Percentiles rank a stretch among this genome's conserved stretches.
These are phyloP conservation scores for Favolaschia claudopus DNA, from an alignment of 768 basidiomycete species.

Conservation along the genomic window DNA sequence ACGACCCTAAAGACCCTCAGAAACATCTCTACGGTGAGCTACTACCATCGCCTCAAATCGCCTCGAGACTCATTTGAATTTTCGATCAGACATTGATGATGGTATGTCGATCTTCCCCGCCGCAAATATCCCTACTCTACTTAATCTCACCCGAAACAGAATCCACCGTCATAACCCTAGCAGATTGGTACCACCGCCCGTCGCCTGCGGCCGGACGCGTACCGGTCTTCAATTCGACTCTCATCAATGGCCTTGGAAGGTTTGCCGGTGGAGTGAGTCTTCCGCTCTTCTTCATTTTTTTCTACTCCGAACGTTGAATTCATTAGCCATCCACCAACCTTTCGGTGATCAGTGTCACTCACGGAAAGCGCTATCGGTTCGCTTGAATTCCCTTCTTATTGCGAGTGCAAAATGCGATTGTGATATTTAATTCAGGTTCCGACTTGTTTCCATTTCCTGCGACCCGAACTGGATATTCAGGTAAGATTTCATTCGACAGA, in stretches of 20 bases:
- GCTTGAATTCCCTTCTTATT: background rate
- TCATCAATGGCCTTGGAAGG: conserved; percentile 3
- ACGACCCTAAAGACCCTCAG: conserved; percentile 9
- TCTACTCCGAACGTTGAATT: conserved; percentile 24
- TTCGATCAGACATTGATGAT: conserved; percentile 2
- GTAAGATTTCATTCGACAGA: background rate
- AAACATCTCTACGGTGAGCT: conserved; percentile 4
- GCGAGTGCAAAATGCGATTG: background rate
- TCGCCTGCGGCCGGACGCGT: background rate
- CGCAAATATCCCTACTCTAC: background rate
- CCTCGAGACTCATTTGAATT: background rate
- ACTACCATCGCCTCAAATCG: background rate
- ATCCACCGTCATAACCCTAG: conserved; percentile 43
- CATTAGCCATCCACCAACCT: background rate
- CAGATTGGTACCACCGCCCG: conserved; percentile 42
- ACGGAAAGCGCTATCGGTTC: conserved; percentile 9
- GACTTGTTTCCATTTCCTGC: conserved; percentile 60
- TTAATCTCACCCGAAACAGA: conserved; percentile 44
- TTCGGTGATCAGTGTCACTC: conserved; percentile 35
- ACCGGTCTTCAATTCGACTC: conserved; percentile 4
- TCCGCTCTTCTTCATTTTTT: background rate
- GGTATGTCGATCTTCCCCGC: background rate
- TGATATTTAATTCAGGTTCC: conserved; percentile 41
- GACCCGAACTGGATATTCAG: conserved; percentile 40
- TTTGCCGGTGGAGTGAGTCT: background rate